Conservation (phyloP, 2,329 filamentous ascomycete species). For the Colletotrichum musicola region DNA sequence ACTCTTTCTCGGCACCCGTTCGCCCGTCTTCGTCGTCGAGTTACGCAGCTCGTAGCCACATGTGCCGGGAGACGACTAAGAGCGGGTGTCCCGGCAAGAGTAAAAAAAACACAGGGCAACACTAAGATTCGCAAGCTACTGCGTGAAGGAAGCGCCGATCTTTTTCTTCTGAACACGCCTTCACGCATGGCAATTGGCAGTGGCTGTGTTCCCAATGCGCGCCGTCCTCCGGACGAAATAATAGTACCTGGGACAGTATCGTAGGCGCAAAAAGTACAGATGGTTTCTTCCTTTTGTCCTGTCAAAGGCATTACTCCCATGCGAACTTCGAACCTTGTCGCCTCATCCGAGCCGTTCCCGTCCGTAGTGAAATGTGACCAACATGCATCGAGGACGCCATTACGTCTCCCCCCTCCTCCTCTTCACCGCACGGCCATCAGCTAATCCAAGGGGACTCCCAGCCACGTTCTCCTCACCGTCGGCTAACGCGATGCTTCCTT, state of each 20-base stretch:
- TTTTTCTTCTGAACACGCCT: too few species aligned
- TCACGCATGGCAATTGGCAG: too few species aligned
- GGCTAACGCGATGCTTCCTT: slow-evolving; percentile 11
- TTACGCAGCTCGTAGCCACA: not conserved
- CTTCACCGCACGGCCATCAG: not conserved
- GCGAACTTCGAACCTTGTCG: slow-evolving; percentile 17
- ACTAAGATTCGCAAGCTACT: too few species aligned
- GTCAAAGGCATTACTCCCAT: slow-evolving; percentile 1
- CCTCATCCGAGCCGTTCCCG: not conserved
- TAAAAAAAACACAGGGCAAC: too few species aligned
- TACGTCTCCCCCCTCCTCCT: slow-evolving; percentile 11
- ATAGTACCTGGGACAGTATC: too few species aligned
- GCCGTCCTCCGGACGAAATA: not conserved
- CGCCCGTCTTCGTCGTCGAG: not conserved
- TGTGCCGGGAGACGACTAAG: too few species aligned
- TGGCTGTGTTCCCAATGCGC: too few species aligned
- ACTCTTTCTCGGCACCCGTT: not conserved
- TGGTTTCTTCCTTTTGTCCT: not conserved
- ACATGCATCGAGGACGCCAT: slow-evolving; percentile 13
- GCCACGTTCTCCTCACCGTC: not conserved
- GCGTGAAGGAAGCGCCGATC: too few species aligned
- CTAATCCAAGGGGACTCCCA: not conserved
- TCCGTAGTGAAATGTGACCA: not conserved
- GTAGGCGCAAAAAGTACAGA: not conserved
- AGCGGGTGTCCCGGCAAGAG: too few species aligned